Evolutionary conservation across 192 early-diverging fungal genomes (phyloP), one percentile per base, ranked within the genome.

Genomic region (Coemansia sp.): DNA sequence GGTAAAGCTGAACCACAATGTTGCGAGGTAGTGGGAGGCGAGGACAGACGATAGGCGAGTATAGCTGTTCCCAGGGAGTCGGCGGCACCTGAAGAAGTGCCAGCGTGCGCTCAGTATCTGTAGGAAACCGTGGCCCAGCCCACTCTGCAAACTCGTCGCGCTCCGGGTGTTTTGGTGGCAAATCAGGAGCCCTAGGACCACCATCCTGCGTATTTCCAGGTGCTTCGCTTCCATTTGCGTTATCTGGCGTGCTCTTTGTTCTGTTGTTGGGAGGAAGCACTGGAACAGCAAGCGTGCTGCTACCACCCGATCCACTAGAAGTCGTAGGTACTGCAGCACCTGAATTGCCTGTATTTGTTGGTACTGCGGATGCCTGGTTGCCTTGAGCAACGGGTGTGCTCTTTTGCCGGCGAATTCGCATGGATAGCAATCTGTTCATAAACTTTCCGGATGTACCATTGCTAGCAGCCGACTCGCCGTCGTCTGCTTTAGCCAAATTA

Each of bases 401-500:
- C 38, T 68, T 75, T 26, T 75, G 72, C 29, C 58, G 52, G 11
- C 72, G 72, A 32, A 75, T 57, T 3, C 72, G 72, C 64, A 75
- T 75, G 14, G 72, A 75, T 18, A 42, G 48, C 37, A 75, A 37
- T 3, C 72, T 51, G 32, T 46, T 59, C 44, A 75, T 68, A 36
- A 69, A 69, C 50, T 76, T 69, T 2, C 65, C 72, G 14, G 56
- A 33, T 1, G 72, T 58, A 1, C 54, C 72, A 23, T 45, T 64
- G 64, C 60, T 63, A 27, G 39, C 44, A 13, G 49, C 39, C 7
- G 58, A 46, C n/a, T 76, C 72, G 22, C 52, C 46, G 25, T 75
- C 72, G 1, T 62, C 71, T 2, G 41, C 47, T 47, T 59, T 74
- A 30, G 44, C 52, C 23, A 19, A 39, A 11, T 19, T 24, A 10